Base-by-base conservation (phyloP, 768 basidiomycete genomes). In the Amanita rubescens region DNA sequence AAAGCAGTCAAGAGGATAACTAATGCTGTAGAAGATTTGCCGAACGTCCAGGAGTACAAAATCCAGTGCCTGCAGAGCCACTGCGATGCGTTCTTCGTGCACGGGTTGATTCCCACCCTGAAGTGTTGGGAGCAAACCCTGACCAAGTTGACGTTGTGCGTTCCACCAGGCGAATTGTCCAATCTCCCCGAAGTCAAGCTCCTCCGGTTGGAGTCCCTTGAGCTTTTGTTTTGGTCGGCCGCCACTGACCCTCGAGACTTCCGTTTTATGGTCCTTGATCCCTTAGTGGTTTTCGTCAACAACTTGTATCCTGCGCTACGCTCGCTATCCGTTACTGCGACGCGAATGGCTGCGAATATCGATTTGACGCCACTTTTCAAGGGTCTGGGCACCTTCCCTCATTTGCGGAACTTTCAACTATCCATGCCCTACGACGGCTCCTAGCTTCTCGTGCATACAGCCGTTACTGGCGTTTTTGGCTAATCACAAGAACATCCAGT, bases 371-470 rank as follows among this genome's bases (percentile, higher is more conserved):
- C 60, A 20, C 67, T 79, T 35, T 73, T 75, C 57, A 52, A 57
- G 14, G 57, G 59, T 42, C 62, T 76, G 33, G 74, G 71, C 0
- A 61, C 57, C 12, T 75, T 75, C 34, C 71, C 74, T n/a, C 64
- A 54, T 37, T 66, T 79, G 12, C 63, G 51, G n/a, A 61, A 67
- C 1, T 63, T 77, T 39, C 54, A 66, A 1, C 61, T 79, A 12
- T 73, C 70, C 25, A 73, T 77, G 14, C 76, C 77, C 6, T 75
- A 71, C 48, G 71, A 77, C 39, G 75, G 75, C 6, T 63, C n/a
- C 59, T 5, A 73, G 76, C 33, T 66, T 79, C 22, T 60, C 68
- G 9, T 62, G 71, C 30, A 67, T 70, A 0, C 33, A 45, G 17
- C 38, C 58, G 8, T 65, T 79, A 17, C 66, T 64, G 12, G 52